Conservation (phyloP, 2,329 filamentous ascomycete species). For the Phialophora chinensis region DNA sequence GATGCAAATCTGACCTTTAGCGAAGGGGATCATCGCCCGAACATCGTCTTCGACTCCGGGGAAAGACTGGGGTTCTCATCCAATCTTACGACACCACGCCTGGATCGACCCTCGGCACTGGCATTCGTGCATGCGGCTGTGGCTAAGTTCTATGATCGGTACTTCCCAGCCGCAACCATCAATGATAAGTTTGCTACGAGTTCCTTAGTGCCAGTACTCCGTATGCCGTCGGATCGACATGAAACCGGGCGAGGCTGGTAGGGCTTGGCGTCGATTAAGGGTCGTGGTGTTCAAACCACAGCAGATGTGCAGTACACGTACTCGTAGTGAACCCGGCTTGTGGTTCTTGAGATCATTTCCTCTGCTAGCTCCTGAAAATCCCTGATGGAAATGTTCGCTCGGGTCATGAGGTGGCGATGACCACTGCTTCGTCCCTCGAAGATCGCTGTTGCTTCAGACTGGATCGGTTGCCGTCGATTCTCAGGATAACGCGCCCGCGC, state of each 20-base stretch:
- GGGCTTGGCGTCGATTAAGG: neutral
- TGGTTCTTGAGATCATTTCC: neutral
- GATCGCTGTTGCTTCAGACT: slow-evolving; percentile 9
- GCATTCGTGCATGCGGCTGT: neutral
- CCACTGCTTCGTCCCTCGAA: neutral
- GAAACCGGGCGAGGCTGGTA: neutral
- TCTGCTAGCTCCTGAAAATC: neutral
- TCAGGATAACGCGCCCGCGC: slow-evolving; percentile 33
- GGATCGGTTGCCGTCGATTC: slow-evolving; percentile 14
- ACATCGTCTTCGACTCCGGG: neutral
- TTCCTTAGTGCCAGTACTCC: no score
- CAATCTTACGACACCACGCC: neutral
- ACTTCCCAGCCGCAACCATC: neutral
- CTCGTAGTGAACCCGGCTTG: neutral
- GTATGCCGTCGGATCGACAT: neutral
- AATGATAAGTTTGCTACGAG: neutral
- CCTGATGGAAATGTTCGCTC: neutral
- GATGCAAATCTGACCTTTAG: neutral
- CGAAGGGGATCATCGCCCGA: neutral
- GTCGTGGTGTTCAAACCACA: neutral
- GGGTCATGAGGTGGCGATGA: slow-evolving; percentile 1
- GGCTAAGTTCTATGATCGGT: neutral
- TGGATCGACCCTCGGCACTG: neutral
- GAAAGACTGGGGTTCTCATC: neutral
- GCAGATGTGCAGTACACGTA: no score